Evolutionary conservation across 1,284 basidiomycete genomes (phyloP).

Genomic region (Microbotryum violaceum): DNA sequence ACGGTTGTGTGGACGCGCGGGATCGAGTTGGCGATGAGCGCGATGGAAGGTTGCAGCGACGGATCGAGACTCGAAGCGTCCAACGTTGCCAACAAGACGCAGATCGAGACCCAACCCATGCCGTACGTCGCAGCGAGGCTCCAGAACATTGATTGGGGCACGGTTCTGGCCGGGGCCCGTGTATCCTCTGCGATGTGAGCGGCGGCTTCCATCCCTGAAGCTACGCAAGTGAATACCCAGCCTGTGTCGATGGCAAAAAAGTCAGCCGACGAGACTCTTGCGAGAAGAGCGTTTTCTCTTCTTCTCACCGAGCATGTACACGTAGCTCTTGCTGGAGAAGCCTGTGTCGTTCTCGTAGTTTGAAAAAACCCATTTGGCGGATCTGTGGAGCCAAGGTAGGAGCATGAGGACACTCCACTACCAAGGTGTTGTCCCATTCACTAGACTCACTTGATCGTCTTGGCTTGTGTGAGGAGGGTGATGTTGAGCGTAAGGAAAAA

Average conservation of each 20-base stretch:
- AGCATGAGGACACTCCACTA: not conserved
- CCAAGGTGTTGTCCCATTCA: not conserved
- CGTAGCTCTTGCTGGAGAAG: constrained; percentile 25
- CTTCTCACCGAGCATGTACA: constrained; percentile 33
- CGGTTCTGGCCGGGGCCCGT: constrained; percentile 30
- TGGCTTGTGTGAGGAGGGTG: constrained; percentile 23
- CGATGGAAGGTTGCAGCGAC: constrained; percentile 18
- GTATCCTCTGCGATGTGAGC: constrained; percentile 36
- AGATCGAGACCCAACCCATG: constrained; percentile 33
- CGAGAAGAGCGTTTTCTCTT: not conserved
- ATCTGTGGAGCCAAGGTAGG: constrained; percentile 3
- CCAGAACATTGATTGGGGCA: constrained; percentile 36
- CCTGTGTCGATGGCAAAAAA: constrained; percentile 2
- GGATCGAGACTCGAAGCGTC: constrained; percentile 17
- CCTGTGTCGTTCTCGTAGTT: constrained; percentile 33
- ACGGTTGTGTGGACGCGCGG: constrained; percentile 17
- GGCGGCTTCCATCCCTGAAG: constrained; percentile 32
- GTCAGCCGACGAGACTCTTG: not conserved
- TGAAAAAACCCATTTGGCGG: constrained; percentile 31
- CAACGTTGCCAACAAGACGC: constrained; percentile 23
- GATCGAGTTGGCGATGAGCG: constrained; percentile 25
- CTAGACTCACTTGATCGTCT: constrained; percentile 7
- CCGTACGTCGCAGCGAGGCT: constrained; percentile 27
- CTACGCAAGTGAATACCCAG: constrained; percentile 34
- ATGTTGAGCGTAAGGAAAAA: constrained; percentile 27